These are phyloP conservation scores for Periconia sp. DNA, from an alignment of 2,329 filamentous ascomycete genomes.

Conservation along the genomic window DNA sequence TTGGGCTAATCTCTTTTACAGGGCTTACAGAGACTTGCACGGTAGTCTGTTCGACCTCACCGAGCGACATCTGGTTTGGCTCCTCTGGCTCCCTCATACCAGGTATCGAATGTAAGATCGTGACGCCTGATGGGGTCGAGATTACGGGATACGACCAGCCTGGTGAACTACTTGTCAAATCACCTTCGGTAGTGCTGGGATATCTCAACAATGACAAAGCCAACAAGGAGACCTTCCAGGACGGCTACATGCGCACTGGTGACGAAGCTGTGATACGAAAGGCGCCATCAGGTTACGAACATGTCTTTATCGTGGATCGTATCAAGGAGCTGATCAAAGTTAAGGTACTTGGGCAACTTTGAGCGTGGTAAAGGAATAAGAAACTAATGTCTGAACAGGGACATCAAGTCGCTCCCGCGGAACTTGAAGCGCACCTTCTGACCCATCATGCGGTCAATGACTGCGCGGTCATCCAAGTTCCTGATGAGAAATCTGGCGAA, in stretches of 20 bases:
- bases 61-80: conserved; percentile 71
- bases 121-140: conserved; percentile 72
- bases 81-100: conserved; percentile 75
- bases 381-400: conserved; percentile 59
- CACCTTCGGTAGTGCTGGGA: conserved; percentile 77
- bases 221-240: conserved; percentile 78
- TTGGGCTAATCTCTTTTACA: conserved; percentile 32
- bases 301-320: conserved; percentile 84
- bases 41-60: conserved; percentile 66
- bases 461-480: conserved; percentile 77
- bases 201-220: conserved; percentile 88
- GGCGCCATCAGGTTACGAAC: conserved; percentile 71
- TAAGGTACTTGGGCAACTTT: conserved; percentile 70
- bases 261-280: conserved; percentile 78
- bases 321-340: conserved; percentile 81
- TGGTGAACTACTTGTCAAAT: conserved; percentile 81
- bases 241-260: conserved; percentile 81
- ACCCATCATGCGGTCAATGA: conserved; percentile 77
- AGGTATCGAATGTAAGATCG: conserved; percentile 67
- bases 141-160: conserved; percentile 73
- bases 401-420: conserved; percentile 81
- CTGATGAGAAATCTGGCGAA: conserved; percentile 66
- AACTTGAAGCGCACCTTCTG: conserved; percentile 81
- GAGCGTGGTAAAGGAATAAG: background rate
- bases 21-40: conserved; percentile 80